Evolutionary conservation across 139 green algal genomes (phyloP), one percentile per base, ranked within the genome.

Genomic region (Coccomyxa sp.): DNA sequence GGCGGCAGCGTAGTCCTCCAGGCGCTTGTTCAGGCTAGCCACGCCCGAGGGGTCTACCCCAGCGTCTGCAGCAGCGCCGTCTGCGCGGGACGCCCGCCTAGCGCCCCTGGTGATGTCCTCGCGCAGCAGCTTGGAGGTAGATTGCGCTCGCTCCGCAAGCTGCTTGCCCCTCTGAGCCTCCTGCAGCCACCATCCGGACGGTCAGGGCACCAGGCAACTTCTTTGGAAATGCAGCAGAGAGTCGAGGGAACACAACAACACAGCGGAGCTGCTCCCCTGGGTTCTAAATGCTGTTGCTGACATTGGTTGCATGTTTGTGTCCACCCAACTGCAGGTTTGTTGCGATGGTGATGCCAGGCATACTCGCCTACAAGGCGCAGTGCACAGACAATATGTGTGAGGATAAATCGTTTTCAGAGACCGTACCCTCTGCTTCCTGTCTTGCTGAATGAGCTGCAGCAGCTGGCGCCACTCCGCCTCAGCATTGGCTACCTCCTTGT

Each of bases 391-490:
- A n/a, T n/a, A n/a, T n/a, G n/a, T n/a, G n/a, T n/a, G n/a, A n/a
- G n/a, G n/a, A n/a, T n/a, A n/a, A n/a, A n/a, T n/a, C n/a, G n/a
- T n/a, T n/a, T n/a, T n/a, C n/a, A n/a, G n/a, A n/a, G n/a, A n/a
- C n/a, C 58, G 8, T 64, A 86, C 81, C 86, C 82, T 68, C 36
- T 90, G 81, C 35, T 82, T 83, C 74, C 93, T 89, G 71, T 97
- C 92, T 18, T 92, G 80, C 73, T 97, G 92, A 64, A 98, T 95
- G 72, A 97, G 89, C 71, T 88, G 76, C 0, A 85, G 92, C 2
- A 98, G 88, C 77, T 96, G 86, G 39, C 79, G 55, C 94, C 91
- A 97, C 79, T 98, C 94, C 73, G 91, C 90, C 86, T 98, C 93
- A 79, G 93, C 95, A 14, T 80, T 84, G 44, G 86, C 83, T 78